A percentile compares a stretch with the other conserved stretches of the same genome.
Conservation (phyloP, 108 stramenopile genomes). For the Schizochytrium sp. region DNA sequence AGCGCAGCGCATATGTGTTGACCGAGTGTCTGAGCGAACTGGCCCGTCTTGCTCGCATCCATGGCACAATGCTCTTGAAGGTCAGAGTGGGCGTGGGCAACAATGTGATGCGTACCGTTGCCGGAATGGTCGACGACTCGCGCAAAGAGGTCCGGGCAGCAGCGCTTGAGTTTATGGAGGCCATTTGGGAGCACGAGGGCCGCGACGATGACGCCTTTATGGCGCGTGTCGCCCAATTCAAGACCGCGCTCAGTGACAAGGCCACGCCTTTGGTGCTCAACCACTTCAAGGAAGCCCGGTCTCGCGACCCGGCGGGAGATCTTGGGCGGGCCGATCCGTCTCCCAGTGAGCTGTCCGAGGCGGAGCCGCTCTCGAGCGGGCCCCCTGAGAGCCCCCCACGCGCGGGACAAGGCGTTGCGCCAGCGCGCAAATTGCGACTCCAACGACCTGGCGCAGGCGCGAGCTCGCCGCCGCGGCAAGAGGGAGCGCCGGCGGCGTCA, state of each 20-base stretch:
- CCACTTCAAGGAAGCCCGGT: neutral
- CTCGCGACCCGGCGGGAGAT: neutral
- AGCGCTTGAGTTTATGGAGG: neutral
- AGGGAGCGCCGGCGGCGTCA: neutral
- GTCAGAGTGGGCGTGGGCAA: neutral
- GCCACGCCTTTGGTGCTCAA: neutral
- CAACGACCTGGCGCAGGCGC: neutral
- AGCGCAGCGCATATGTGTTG: neutral
- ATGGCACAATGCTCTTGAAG: neutral
- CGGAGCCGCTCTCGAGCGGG: no score
- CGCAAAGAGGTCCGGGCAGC: neutral
- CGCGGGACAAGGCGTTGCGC: neutral
- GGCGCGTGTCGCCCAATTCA: neutral
- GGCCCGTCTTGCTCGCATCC: neutral
- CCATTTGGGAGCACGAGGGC: neutral
- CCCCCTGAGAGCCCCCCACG: neutral
- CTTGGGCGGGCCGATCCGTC: neutral
- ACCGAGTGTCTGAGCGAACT: neutral
- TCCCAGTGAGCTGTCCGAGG: no score
- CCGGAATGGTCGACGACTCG: neutral
- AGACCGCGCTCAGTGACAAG: neutral
- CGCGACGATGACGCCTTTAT: neutral
- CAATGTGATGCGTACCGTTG: neutral
- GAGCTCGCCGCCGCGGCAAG: neutral
- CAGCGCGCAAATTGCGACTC: neutral